These are phyloP conservation scores for Nigrospora sphaerica DNA, from an alignment of 2,329 filamentous ascomycete genomes.

Conservation along the genomic window DNA sequence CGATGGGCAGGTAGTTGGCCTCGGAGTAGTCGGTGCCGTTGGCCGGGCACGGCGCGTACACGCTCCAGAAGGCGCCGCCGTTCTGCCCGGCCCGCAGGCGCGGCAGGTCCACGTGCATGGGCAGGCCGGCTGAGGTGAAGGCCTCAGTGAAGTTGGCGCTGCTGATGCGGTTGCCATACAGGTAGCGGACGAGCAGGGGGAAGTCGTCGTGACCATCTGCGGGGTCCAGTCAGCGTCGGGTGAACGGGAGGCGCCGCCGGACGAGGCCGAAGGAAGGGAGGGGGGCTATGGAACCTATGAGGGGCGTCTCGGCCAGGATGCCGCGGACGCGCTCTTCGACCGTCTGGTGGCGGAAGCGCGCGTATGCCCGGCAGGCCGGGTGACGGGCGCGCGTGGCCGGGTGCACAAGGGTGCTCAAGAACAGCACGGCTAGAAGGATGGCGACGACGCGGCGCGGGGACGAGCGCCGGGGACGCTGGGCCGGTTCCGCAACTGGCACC, in stretches of 20 bases:
- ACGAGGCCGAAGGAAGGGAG: background rate
- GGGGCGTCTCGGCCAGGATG: slow-evolving; percentile 37
- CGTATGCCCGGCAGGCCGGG: slow-evolving; percentile 12
- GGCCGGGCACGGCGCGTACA: slow-evolving; percentile 69
- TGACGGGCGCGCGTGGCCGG: slow-evolving; percentile 14
- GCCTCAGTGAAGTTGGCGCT: slow-evolving; percentile 62
- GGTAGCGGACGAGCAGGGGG: slow-evolving; percentile 60
- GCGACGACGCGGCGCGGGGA: slow-evolving; percentile 10
- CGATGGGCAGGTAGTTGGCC: slow-evolving; percentile 55
- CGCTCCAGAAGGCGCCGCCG: slow-evolving; percentile 91
- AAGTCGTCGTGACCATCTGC: slow-evolving; percentile 88
- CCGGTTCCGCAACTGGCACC: background rate
- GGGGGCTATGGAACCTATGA: slow-evolving; percentile 35
- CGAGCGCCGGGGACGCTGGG: slow-evolving; percentile 7
- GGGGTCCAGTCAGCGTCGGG: slow-evolving; percentile 38
- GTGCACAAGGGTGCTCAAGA: slow-evolving; percentile 16
- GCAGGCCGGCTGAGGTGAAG: slow-evolving; percentile 65
- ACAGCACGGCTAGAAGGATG: slow-evolving; percentile 10
- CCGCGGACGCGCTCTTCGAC: slow-evolving; percentile 37
- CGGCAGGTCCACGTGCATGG: slow-evolving; percentile 70
- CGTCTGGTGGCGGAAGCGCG: slow-evolving; percentile 20
- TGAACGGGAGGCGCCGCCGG: background rate
- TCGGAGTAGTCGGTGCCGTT: slow-evolving; percentile 69
- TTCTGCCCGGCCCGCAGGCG: slow-evolving; percentile 64
- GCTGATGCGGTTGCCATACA: slow-evolving; percentile 74